Conservation (phyloP, 208 protist species). For the Leishmania tropica region DNA sequence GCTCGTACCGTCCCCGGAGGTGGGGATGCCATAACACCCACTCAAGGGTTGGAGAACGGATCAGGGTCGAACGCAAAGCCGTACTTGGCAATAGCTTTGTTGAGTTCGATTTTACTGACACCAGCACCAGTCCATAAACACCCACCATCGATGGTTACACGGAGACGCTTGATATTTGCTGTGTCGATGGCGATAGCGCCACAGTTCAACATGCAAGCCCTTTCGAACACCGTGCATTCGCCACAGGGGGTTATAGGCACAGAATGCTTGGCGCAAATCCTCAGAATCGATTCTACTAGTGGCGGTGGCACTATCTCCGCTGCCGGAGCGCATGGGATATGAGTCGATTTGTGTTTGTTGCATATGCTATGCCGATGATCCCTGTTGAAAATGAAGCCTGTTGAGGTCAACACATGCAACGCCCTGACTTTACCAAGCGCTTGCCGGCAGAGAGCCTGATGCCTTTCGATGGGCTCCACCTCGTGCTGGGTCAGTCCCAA, state of each 20-base stretch:
- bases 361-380: constrained; percentile 17
- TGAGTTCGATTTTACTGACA: constrained; percentile 33
- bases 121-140: constrained; percentile 43
- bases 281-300: constrained; percentile 22
- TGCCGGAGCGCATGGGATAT: constrained; percentile 20
- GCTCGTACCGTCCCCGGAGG: constrained; percentile 46
- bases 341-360: constrained; percentile 30
- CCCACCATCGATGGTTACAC: constrained; percentile 29
- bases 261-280: constrained; percentile 27
- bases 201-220: constrained; percentile 26
- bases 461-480: constrained; percentile 18
- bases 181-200: constrained; percentile 42
- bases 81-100: constrained; percentile 17
- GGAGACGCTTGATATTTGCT: constrained; percentile 21
- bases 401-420: not conserved
- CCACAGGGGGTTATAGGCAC: constrained; percentile 39
- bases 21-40: constrained; percentile 54
- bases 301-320: constrained; percentile 11
- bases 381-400: constrained; percentile 25
- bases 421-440: constrained; percentile 1
- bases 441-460: constrained; percentile 18
- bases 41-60: constrained; percentile 35
- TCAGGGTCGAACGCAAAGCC: constrained; percentile 40
- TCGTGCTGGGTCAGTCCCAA: constrained; percentile 12
- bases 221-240: constrained; percentile 33